Evolutionary conservation across 768 basidiomycete genomes (phyloP), one percentile per base, ranked within the genome.

Genomic region (Lactarius vividus): DNA sequence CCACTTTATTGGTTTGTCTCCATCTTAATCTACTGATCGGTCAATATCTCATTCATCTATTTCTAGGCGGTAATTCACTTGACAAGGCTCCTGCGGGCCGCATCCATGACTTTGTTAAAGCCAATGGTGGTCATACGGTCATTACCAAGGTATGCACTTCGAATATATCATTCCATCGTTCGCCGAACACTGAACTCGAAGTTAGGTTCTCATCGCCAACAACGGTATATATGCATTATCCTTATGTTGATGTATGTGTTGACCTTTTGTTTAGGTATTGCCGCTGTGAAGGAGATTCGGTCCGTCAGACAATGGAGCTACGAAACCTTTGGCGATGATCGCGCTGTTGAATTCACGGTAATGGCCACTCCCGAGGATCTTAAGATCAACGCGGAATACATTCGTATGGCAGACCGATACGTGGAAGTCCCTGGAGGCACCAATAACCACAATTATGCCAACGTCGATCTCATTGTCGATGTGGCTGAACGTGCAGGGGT

Each of bases 251-350:
- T 37, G 16, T n/a, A 3, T 2, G 8, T 9, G 40, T 64, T 60
- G 64, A 71, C 63, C 70, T 75, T 58, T 40, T 60, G 39, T 63
- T n/a, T 69, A 92, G 92, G 93, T 84, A 99, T 98, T 73, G 96
- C 96, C 59, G 97, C 96, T 62, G 97, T 99, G 57, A 99, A 99
- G 79, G 97, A 98, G 80, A 99, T 99, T 73, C 88, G 97, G 57
- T 98, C 97, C 56, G 91, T 99, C 71, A 87, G 97, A 64, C 96
- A 98, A 87, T 99, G 97, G 97, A 95, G 93, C 73, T 99, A 98
- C 80, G 97, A 98, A 80, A 95, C 96, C 0, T 99, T 99, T 78
- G 97, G 97, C 66, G 88, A 87, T 62, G 97, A 99, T 75, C 89
- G 94, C 71, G 92, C 91, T 62, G 84, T 99, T 79, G 96, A 99